Base-by-base conservation (phyloP, 805 yeast species). In the Saccharomycopsis lassenensis region DNA sequence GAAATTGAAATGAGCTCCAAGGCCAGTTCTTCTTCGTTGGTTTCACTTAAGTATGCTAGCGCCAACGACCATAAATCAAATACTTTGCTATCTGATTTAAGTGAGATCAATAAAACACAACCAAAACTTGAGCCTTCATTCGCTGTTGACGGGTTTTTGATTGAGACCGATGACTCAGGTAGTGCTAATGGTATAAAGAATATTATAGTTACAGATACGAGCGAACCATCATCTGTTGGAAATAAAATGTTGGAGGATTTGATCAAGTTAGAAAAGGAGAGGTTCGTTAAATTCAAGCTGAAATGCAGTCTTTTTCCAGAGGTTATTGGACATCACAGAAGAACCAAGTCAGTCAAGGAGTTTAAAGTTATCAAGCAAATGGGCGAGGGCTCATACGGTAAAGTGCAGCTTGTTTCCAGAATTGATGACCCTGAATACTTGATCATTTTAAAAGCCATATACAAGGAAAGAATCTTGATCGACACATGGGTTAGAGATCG, bases 401-500 rank as follows among this genome's bases (percentile, higher is more conserved):
- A 84, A 52, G 98, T 91, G 14, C 78, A 84, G 18, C 65, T 84
- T 17, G 91, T 83, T 3, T 70, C 70, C 53, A 81, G 78, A 50
- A 71, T 68, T 31, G 63, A 67, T 19, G 85, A 81, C 47, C 67
- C 71, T 0, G 57, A 58, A 2, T 77, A 82, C 53, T 70, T 66
- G 43, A 78, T 85, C 27, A 83, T 91, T 12, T 72, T 87, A 40
- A 91, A 91, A 56, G 76, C 93, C 48, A 91, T 91, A 33, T 81
- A 83, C 52, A 91, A 91, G 51, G 94, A 85, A 48, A 69, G 95
- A 40, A 91, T 91, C 49, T 63, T 91, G 49, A 95, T 91, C 7
- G 98, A 91, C 55, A 86, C 97, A 0, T 91, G 98, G 98, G 94
- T 86, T 2, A 67, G 97, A 37, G 97, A 91, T 56, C 71, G 95